phyloP scores from a whole-genome alignment of 2,329 filamentous ascomycete species.

The Diaporthe capsici region DNA sequence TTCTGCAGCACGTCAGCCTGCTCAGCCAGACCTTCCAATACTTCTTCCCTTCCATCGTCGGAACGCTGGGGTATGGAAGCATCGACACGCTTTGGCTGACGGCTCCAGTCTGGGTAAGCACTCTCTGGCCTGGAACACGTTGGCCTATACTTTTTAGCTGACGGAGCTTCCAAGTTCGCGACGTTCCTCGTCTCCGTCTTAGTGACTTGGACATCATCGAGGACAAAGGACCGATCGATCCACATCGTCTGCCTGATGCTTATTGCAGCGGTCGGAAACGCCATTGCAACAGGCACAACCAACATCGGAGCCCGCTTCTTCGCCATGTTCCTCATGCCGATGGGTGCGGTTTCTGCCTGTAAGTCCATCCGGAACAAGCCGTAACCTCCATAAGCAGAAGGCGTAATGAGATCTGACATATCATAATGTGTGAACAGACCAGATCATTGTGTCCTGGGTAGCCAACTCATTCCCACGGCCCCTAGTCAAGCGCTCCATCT shows the following conservation, averaged over 20 bases:
- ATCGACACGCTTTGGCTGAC: constrained; percentile 71
- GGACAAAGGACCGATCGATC: constrained; percentile 67
- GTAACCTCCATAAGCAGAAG: neutral
- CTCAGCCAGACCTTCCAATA: constrained; percentile 72
- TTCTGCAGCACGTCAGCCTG: constrained; percentile 67
- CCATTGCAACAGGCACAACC: constrained; percentile 67
- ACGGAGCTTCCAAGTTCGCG: constrained; percentile 52
- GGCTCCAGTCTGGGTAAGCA: constrained; percentile 66
- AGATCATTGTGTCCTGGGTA: constrained; percentile 76
- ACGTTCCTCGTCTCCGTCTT: constrained; percentile 67
- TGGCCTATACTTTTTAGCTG: neutral
- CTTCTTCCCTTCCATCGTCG: constrained; percentile 76
- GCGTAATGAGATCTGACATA: neutral
- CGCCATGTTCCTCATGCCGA: constrained; percentile 73
- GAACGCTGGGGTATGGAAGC: constrained; percentile 70
- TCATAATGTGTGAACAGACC: constrained; percentile 49
- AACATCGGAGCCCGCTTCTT: constrained; percentile 69
- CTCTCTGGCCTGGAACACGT: too few relatives aligned
- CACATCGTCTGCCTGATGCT: constrained; percentile 69
- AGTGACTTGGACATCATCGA: constrained; percentile 69
- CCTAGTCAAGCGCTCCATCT: constrained; percentile 74
- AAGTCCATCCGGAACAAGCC: constrained; percentile 37
- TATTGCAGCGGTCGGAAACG: constrained; percentile 66
- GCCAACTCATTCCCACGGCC: constrained; percentile 81
- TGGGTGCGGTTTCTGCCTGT: constrained; percentile 65